A percentile compares a stretch with the other conserved stretches of the same genome.
Evolutionary conservation across 2,329 filamentous ascomycete species (phyloP).

Genomic region (Colletotrichum graminicola): DNA sequence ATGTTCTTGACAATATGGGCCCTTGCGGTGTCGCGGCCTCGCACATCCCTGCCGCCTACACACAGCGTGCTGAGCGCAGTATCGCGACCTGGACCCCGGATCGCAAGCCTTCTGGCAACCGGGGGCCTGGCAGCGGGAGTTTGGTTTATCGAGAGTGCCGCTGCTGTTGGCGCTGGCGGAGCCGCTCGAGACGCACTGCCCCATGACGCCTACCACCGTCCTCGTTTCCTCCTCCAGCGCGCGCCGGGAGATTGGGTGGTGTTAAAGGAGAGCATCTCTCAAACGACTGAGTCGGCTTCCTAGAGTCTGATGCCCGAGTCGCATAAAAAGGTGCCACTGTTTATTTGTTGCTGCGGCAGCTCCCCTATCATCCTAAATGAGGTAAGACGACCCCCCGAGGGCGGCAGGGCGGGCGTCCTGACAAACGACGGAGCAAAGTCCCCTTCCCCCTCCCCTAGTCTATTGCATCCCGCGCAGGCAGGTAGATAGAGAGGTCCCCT

Average conservation of each 20-base stretch:
- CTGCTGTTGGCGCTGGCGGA: not conserved
- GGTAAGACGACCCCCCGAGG: slow-evolving; percentile 13
- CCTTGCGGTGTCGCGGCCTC: slow-evolving; percentile 32
- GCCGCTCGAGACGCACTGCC: slow-evolving; percentile 38
- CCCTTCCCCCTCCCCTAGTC: slow-evolving; percentile 20
- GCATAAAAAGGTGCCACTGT: slow-evolving; percentile 22
- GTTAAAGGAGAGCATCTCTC: slow-evolving; percentile 32
- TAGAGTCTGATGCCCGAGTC: slow-evolving; percentile 13
- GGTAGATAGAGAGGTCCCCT: slow-evolving; percentile 9
- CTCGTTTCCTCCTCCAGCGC: slow-evolving; percentile 36
- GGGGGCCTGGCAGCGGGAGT: slow-evolving; percentile 32
- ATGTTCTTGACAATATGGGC: slow-evolving; percentile 40
- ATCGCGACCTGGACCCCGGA: slow-evolving; percentile 29
- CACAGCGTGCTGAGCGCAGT: slow-evolving; percentile 33
- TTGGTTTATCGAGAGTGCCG: slow-evolving; percentile 2
- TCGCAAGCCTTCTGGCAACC: slow-evolving; percentile 30
- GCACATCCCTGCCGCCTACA: slow-evolving; percentile 37
- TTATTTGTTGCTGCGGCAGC: slow-evolving; percentile 29
- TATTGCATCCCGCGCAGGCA: slow-evolving; percentile 8
- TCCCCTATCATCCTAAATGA: slow-evolving; percentile 23
- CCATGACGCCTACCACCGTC: slow-evolving; percentile 34
- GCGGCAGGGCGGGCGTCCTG: slow-evolving; percentile 14
- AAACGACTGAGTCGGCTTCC: slow-evolving; percentile 24
- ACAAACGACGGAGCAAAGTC: slow-evolving; percentile 10
- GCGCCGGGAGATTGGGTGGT: slow-evolving; percentile 28